These are phyloP conservation scores for Cryptococcus deneoformans DNA, from an alignment of 1,284 basidiomycete species.

Conservation along the genomic window DNA sequence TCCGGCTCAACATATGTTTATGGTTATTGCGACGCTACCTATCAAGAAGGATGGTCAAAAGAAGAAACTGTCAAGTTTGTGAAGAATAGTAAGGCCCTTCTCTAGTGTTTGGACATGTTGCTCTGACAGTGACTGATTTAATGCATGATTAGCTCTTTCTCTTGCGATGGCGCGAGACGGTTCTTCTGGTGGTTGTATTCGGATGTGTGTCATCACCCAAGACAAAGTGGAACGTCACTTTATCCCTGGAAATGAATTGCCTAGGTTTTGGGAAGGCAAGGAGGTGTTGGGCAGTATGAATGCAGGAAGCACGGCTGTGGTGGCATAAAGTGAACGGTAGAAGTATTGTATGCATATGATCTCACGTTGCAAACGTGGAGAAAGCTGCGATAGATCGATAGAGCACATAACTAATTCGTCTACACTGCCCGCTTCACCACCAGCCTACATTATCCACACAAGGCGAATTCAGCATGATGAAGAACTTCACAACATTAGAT, in stretches of 20 bases:
- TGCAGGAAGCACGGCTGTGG: neutral
- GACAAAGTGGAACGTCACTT: slow-evolving; percentile 88
- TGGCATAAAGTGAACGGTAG: neutral
- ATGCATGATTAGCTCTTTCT: slow-evolving; percentile 64
- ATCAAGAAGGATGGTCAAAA: slow-evolving; percentile 84
- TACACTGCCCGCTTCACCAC: no score
- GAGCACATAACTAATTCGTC: no score
- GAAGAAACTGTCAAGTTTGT: slow-evolving; percentile 94
- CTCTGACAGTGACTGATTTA: neutral
- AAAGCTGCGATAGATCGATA: no score
- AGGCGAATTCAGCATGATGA: no score
- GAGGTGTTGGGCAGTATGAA: slow-evolving; percentile 32
- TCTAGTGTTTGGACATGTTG: neutral
- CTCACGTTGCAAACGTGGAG: no score
- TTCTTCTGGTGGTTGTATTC: slow-evolving; percentile 94
- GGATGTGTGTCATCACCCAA: slow-evolving; percentile 95
- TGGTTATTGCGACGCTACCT: slow-evolving; percentile 99
- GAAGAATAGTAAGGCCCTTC: slow-evolving; percentile 76
- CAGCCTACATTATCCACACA: no score
- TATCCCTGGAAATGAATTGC: slow-evolving; percentile 88
- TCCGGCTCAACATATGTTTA: slow-evolving; percentile 98
- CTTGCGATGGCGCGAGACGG: slow-evolving; percentile 98
- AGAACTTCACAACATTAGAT: no score
- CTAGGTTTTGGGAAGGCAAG: slow-evolving; percentile 54
- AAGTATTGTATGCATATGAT: slow-evolving; percentile 1